Evolutionary conservation across 2,329 filamentous ascomycete genomes (phyloP), one percentile per base, ranked within the genome.

Genomic region (Fusarium drepaniforme): DNA sequence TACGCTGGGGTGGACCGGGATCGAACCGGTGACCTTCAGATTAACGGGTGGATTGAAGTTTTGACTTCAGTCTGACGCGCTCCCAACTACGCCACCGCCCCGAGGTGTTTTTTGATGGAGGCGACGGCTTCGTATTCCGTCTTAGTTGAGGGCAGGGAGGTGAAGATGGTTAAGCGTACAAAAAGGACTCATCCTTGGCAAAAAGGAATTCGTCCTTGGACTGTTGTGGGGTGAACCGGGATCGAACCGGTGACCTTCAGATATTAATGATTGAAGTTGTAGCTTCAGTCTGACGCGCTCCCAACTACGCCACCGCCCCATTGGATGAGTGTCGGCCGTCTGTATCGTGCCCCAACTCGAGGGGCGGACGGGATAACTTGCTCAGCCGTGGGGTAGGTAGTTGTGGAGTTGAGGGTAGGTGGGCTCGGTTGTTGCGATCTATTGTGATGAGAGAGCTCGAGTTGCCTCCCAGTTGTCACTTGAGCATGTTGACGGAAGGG

Each of bases 231-330:
- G 46, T 51, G 46, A 51, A 51, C 46, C 46, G 60, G 42, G 38
- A 64, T 37, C 42, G 42, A 53, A 64, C 60, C 42, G 60, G 60
- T 64, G 56, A 59, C 56, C 56, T 59, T 59, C 56, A 59, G 56
- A 59, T 59, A 38, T 18, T 25, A 12, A 25, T 59, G 56, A 59
- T 25, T 40, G 56, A 59, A 59, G 56, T 59, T 53, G 9, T 58
- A 40, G 23, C 56, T 59, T 59, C 56, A 59, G 56, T 59, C 56
- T 59, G 56, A 59, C 56, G 56, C 56, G 56, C 56, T 59, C 56
- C 56, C 35, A 40, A 59, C 56, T 59, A 59, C 56, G 56, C 56
- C 35, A 59, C 56, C 56, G 56, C 56, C 56, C 56, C 35, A 53
- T 53, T 53, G 49, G 49, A 33, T 53, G 49, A 4, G 4, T 3